Base-by-base conservation (phyloP, 805 yeast genomes). In the Nakazawaea ishiwadae region DNA sequence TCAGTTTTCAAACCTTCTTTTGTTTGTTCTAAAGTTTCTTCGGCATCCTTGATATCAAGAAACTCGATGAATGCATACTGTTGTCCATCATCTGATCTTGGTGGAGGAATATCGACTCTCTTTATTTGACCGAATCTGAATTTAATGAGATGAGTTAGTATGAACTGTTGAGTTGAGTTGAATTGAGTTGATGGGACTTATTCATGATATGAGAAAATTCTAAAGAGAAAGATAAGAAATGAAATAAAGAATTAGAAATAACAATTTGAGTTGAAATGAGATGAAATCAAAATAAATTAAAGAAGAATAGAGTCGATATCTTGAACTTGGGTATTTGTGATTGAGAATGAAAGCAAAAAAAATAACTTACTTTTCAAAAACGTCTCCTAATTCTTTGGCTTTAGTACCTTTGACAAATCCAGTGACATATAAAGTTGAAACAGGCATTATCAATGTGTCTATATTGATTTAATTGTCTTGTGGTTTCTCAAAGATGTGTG, bases 41-140 rank as follows among this genome's bases (percentile, higher is more conserved):
- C 77, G 48, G 81, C 77, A 52, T 73, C 79, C 47, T 71, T 75
- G 12, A 61, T 51, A 38, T 62, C 68, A 48, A 69, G 66, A 55
- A 69, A 79, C 52, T 79, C 82, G 19, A 79, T 84, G 58, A 79
- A 79, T 6, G 83, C 85, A 52, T 68, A 79, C 51, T 77, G 79
- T 46, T 75, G 68, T 31, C 79, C 78, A 49, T 75, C 80, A 42
- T 71, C 71, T 21, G 73, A 66, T 58, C 77, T 71, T 45, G 83
- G 80, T 42, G 84, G 84, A 31, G 83, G 78, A 35, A 79, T 73
- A 48, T 74, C 81, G 39, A 79, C 73, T 59, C 81, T 68, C 37
- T 75, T 74, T 33, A 79, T 62, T 49, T 68, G 70, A 37, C 84
- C 85, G 48, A 51, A 74, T 56, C 82, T 77, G 26, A 23, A 18